Evolutionary conservation across 169 alveolate genomes (phyloP), one percentile per base, ranked within the genome.

Genomic region (Miamiensis avidus): DNA sequence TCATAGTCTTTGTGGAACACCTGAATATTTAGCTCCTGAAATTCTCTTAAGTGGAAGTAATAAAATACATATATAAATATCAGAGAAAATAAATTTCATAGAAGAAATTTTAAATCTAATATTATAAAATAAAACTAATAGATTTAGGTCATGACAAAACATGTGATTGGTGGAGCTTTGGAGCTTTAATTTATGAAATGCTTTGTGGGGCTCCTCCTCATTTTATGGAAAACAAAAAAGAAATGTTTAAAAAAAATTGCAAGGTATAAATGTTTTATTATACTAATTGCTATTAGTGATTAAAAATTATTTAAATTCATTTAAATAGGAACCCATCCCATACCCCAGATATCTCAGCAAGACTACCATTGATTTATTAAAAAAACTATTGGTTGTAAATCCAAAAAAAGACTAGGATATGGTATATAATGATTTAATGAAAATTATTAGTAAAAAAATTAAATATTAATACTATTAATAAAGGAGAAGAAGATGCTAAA

Each of bases 1-100:
- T 6, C 84, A 75, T 72, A 79, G 87, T 0, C 65, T 91, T 31
- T 91, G 94, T 76, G 94, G 94, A 11, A 88, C 92, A 20, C 94
- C 94, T 0, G 94, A 91, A 83, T 91, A 91, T 77, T 75, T 88
- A n/a, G 91, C 95, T 30, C 95, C 95, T 31, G 95, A 88, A 86
- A 91, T 91, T 89, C 27, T 79, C 0, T 29, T 72, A 79, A 79
- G 84, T 72, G 64, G 91, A 11, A 4, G 69, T 49, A 49, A 49
- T 49, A 31, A 77, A 31, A 78, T 4, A 20, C 28, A 0, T 49
- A 34, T 49, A 1, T 49, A 33, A n/a, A 29, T 65, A 25, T 20
- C 34, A 0, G 65, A 87, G 49, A 65, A 75, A 78, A 34, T 73
- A 83, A 33, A 76, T 65, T 75, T 72, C 78, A 34, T 87, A 76